Conservation (phyloP, 2,329 filamentous ascomycete species). For the Dactylellina cionopaga region DNA sequence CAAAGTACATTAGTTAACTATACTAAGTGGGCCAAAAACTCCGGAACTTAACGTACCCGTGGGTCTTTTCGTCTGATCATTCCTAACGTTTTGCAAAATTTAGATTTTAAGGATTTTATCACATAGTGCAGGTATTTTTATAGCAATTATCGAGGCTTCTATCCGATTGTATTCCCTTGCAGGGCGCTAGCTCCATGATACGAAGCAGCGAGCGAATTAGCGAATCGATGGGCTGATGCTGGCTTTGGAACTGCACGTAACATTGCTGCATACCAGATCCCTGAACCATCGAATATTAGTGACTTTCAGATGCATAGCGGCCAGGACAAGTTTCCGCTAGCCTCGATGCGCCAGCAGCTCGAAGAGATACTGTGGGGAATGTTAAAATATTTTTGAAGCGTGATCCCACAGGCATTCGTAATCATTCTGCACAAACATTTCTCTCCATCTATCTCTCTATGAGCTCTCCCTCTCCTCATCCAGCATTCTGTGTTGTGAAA, state of each 20-base stretch:
- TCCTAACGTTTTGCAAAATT: too few relatives aligned
- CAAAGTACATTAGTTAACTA: too few relatives aligned
- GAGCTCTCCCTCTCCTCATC: too few relatives aligned
- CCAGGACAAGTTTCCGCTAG: background rate
- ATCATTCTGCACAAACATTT: too few relatives aligned
- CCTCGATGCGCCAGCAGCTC: background rate
- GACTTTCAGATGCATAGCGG: constrained; percentile 21
- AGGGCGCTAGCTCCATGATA: constrained; percentile 31
- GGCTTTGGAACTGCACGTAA: background rate
- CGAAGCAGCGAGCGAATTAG: constrained; percentile 26
- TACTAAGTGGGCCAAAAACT: too few relatives aligned
- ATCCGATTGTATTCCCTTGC: constrained; percentile 18
- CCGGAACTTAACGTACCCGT: background rate
- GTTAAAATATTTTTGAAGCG: background rate
- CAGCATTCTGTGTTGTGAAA: too few relatives aligned
- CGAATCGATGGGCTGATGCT: constrained; percentile 5
- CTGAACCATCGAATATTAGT: constrained; percentile 10
- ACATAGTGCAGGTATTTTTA: too few relatives aligned
- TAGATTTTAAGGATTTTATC: too few relatives aligned
- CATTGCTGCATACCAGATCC: constrained; percentile 7
- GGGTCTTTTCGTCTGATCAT: constrained; percentile 33
- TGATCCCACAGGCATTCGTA: background rate
- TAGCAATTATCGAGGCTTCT: background rate
- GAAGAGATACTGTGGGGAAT: constrained; percentile 2
- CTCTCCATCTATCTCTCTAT: background rate